Percentiles rank a stretch among this genome's conserved stretches.
Evolutionary conservation across 345 rosid species (phyloP).

Genomic region (Salix exigua): DNA sequence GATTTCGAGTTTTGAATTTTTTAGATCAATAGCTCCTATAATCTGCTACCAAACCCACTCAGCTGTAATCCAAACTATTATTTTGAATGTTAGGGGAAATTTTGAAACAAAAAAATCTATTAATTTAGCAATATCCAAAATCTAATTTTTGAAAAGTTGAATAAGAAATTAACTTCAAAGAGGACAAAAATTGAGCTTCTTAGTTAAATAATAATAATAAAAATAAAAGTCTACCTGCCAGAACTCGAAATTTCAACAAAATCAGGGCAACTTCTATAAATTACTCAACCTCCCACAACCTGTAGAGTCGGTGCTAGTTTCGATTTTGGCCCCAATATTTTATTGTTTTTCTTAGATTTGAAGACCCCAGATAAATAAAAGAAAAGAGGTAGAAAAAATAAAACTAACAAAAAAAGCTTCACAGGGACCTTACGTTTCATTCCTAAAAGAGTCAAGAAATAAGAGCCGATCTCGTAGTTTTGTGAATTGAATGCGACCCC

Average conservation of each 20-base stretch:
- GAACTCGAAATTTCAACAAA: background rate
- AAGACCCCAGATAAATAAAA: background rate
- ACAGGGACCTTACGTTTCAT: background rate
- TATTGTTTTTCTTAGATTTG: background rate
- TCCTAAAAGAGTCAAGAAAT: background rate
- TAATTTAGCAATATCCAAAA: no score
- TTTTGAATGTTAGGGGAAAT: no score
- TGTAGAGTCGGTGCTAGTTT: background rate
- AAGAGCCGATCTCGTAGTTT: slow-evolving; percentile 19
- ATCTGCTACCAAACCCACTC: no score
- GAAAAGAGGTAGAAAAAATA: background rate
- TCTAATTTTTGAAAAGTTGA: no score
- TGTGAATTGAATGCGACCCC: slow-evolving; percentile 41
- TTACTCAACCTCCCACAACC: background rate
- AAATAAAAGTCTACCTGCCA: background rate
- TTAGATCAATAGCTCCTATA: no score
- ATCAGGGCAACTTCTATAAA: background rate
- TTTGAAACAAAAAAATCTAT: background rate
- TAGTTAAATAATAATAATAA: no score
- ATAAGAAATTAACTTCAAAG: no score
- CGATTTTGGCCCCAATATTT: background rate
- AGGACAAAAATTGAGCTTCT: no score
- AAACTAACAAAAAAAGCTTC: slow-evolving; percentile 7
- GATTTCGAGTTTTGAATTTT: no score
- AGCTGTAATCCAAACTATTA: no score